Evolutionary conservation across 2,329 filamentous ascomycete genomes (phyloP), one percentile per base, ranked within the genome.

Genomic region (Immersiporthe knoxdaviesiana): DNA sequence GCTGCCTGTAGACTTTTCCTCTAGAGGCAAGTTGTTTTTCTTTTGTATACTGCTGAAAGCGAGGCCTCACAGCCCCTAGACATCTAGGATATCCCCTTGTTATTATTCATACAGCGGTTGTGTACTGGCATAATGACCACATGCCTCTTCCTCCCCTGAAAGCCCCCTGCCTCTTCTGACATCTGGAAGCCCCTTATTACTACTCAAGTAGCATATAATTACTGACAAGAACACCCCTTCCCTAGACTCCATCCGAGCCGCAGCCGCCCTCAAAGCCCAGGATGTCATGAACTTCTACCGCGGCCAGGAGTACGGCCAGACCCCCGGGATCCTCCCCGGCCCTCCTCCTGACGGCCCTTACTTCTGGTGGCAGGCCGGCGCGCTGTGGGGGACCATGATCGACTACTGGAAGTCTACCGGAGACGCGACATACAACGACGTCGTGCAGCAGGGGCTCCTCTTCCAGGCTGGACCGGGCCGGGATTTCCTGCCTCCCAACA

Each of bases 401-500:
- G 80, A 82, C 72, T 83, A 83, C 72, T 80, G 78, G 75, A 76
- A 77, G 37, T 73, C 77, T 37, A 83, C 80, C 0, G 79, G 78
- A 24, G 87, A 89, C 75, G 72, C 77, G 2, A 82, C 80, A 16
- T 88, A 88, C 76, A 86, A 88, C 74, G 77, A 79, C 21, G 76
- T 83, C 18, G 77, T 82, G 10, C 80, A 77, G 11, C 75, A 84
- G 71, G 84, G 80, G 2, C 74, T 87, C 54, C 74, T 82, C 3
- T 80, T 79, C 71, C 85, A 88, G 73, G 75, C 79, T 21, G 85
- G 85, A 7, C 77, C 80, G 0, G 79, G 84, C 56, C 73, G 78
- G 52, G 79, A 87, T 73, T 88, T 82, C 77, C 81, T 85, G 81
- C 85, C 85, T 0, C 70, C 73, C 2, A 85, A 85, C 74, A 78